Evolutionary conservation across 305 asterid genomes (phyloP).

Genomic region (Fraxinus dipetala): DNA sequence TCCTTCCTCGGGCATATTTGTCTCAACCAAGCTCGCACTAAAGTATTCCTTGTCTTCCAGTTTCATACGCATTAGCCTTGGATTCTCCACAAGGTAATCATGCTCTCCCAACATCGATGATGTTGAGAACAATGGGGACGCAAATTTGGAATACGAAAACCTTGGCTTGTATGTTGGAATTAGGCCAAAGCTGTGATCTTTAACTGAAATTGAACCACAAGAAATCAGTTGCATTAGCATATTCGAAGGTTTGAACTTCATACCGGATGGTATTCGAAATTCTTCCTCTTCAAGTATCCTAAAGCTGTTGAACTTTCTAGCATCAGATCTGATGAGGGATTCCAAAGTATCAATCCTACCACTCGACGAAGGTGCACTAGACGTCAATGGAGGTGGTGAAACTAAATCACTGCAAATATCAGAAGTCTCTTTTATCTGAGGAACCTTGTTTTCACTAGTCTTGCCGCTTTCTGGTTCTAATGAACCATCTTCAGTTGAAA

Average conservation of each 20-base stretch:
- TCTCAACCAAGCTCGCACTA: conserved; percentile 83
- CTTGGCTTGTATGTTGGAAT: conserved; percentile 81
- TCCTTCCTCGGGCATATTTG: conserved; percentile 53
- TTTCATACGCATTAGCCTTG: conserved; percentile 52
- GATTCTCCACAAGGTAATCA: conserved; percentile 67
- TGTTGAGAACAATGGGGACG: conserved; percentile 74
- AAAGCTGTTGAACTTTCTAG: conserved; percentile 75
- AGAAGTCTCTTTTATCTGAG: conserved; percentile 42
- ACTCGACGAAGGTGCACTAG: conserved; percentile 78
- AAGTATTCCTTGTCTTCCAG: conserved; percentile 85
- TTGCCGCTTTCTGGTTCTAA: conserved; percentile 35
- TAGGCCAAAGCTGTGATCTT: conserved; percentile 77
- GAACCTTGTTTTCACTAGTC: conserved; percentile 30
- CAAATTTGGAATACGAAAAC: conserved; percentile 69
- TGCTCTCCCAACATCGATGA: conserved; percentile 73
- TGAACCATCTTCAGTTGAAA: conserved; percentile 70
- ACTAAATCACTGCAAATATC: conserved; percentile 49
- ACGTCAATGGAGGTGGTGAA: conserved; percentile 70
- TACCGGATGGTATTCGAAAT: conserved; percentile 47
- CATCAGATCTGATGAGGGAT: conserved; percentile 79
- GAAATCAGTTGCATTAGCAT: conserved; percentile 88
- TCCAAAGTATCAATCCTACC: conserved; percentile 84
- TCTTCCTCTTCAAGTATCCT: conserved; percentile 85
- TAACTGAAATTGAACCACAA: conserved; percentile 88
- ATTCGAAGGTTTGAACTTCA: conserved; percentile 73